Percentiles rank a stretch among this genome's conserved stretches.
These are phyloP conservation scores for Eragrostis curvula DNA, from an alignment of 176 grass and related monocot genomes.

Conservation along the genomic window DNA sequence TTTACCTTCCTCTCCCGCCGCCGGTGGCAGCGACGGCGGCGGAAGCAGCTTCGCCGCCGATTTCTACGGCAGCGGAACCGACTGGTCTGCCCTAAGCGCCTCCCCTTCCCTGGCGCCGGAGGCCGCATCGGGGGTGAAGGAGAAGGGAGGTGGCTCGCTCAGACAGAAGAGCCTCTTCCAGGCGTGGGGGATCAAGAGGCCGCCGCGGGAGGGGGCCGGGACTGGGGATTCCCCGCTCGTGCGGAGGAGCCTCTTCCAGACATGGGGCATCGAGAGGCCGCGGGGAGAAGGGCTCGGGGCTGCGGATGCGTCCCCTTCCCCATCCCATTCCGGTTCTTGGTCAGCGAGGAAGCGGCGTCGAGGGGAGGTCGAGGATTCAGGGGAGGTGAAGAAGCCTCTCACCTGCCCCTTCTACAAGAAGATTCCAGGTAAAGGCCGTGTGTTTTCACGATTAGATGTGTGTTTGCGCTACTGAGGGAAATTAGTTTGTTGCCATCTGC, in stretches of 20 bases:
- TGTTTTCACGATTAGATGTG: background rate
- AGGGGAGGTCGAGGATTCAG: background rate
- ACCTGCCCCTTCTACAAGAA: conserved; percentile 71
- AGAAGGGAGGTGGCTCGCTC: conserved; percentile 9
- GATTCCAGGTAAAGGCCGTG: conserved; percentile 42
- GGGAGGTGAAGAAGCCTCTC: background rate
- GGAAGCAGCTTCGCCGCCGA: conserved; percentile 51
- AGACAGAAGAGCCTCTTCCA: conserved; percentile 70
- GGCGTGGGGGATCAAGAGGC: conserved; percentile 64
- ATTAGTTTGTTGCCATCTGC: background rate
- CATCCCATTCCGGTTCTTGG: conserved; percentile 12
- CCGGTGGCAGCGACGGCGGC: too few relatives aligned
- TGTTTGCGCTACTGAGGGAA: background rate
- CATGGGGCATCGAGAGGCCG: conserved; percentile 62
- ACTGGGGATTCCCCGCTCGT: conserved; percentile 36
- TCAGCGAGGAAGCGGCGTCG: conserved; percentile 14
- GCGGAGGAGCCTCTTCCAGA: conserved; percentile 75
- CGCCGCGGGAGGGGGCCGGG: conserved; percentile 4
- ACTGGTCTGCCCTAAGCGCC: conserved; percentile 58
- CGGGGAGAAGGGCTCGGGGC: background rate
- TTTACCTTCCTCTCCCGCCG: conserved; percentile 2
- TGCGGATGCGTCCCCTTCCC: background rate
- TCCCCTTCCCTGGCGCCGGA: background rate
- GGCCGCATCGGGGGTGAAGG: background rate
- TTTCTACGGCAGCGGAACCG: conserved; percentile 65